Percentiles rank a stretch among this genome's conserved stretches.
Conservation (phyloP, 306 rosid species). For the Cucurbita moschata region DNA sequence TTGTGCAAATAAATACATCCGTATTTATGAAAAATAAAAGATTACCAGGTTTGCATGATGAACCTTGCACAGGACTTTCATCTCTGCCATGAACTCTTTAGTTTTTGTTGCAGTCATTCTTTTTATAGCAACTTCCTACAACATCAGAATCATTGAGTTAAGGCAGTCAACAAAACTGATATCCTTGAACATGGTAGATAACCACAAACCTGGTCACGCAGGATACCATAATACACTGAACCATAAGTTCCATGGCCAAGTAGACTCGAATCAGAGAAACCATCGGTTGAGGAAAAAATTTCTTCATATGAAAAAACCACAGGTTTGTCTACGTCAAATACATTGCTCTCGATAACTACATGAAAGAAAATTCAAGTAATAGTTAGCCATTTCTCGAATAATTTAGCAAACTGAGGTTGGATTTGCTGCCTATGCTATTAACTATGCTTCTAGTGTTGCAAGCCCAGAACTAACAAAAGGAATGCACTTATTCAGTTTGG, state of each 20-base stretch:
- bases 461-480: background rate
- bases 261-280: slow-evolving; percentile 79
- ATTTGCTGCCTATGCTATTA: background rate
- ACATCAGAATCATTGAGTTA: slow-evolving; percentile 13
- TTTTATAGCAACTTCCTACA: slow-evolving; percentile 90
- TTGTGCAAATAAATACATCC: slow-evolving; percentile 10
- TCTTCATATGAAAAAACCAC: slow-evolving; percentile 69
- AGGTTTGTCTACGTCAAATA: slow-evolving; percentile 72
- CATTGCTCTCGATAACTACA: slow-evolving; percentile 58
- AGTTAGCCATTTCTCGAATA: background rate
- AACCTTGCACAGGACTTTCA: slow-evolving; percentile 92
- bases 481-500: background rate
- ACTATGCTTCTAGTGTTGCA: background rate
- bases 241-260: slow-evolving; percentile 95
- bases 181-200: background rate
- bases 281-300: slow-evolving; percentile 54
- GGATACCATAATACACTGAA: slow-evolving; percentile 69
- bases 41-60: slow-evolving; percentile 94
- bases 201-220: slow-evolving; percentile 65
- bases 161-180: background rate
- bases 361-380: background rate
- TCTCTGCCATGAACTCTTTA: slow-evolving; percentile 74
- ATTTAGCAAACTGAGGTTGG: background rate
- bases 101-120: slow-evolving; percentile 92
- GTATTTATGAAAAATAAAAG: slow-evolving; percentile 2